Evolutionary conservation across 176 grass and related monocot genomes (phyloP), one percentile per base, ranked within the genome.

Genomic region (Carex parvula): DNA sequence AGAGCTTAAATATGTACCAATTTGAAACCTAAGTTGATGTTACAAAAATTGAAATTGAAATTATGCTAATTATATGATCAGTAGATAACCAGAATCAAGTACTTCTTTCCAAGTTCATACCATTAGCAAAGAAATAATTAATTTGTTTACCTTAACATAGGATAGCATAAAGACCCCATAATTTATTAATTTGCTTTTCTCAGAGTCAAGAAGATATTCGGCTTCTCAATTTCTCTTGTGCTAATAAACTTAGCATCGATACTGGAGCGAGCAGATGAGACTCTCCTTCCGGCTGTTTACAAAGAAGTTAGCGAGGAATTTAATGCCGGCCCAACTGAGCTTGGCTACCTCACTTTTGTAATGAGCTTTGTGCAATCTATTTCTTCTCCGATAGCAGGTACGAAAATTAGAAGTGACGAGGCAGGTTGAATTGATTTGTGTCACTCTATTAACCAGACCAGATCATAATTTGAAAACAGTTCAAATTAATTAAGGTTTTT

Each of bases 221-320:
- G 95, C 39, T 94, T 97, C 85, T 94, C 95, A 22, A 61, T 97
- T 71, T 94, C 95, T 89, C 92, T 97, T 74, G 85, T 97, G 79
- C 90, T 97, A 82, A 94, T 97, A 84, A 97, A 97, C 79, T 20
- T 97, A 60, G 95, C 89, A 83, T 94, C 95, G 7, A 91, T 97
- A 20, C 88, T 97, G 87, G 92, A 97, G 87, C 94, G 92, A 62
- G 94, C 94, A 13, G 94, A 97, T 81, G 94, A 97, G 92, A 92
- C 87, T 88, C 92, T 97, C 64, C 87, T 97, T 76, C 94, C 94
- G 54, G 87, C 94, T 54, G 94, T 97, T 88, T 97, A 97, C 85
- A 97, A 94, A 84, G 94, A 94, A 94, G 87, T 97, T 75, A 97
- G 94, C 79, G 88, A 88, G 85, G 85, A 90, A 66, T 97, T 97